A percentile compares a stretch with the other conserved stretches of the same genome.
These are phyloP conservation scores for Cutaneotrichosporon dermatis DNA, from an alignment of 1,284 basidiomycete species.

Conservation along the genomic window DNA sequence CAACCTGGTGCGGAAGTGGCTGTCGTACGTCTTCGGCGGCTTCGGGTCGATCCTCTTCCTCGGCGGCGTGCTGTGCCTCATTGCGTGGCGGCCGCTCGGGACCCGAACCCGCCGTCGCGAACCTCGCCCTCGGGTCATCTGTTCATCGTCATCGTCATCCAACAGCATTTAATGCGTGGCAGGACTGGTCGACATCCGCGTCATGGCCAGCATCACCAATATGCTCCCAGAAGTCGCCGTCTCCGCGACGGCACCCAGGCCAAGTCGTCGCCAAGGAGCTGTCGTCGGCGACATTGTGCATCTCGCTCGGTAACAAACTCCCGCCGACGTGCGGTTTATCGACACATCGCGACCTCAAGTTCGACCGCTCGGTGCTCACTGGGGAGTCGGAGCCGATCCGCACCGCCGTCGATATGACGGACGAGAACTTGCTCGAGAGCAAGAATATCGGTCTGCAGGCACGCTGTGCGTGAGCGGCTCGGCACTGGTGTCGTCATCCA, in stretches of 20 bases:
- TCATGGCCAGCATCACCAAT: constrained; percentile 51
- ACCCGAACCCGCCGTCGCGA: constrained; percentile 50
- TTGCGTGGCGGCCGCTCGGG: constrained; percentile 53
- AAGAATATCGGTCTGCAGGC: constrained; percentile 63
- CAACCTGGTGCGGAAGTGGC: constrained; percentile 47
- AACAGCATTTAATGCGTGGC: constrained; percentile 46
- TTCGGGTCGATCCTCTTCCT: constrained; percentile 59
- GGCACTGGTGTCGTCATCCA: constrained; percentile 56
- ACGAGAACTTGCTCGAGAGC: constrained; percentile 60
- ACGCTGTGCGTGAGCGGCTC: constrained; percentile 60
- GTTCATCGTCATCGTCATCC: constrained; percentile 51
- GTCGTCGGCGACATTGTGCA: constrained; percentile 48
- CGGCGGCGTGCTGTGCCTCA: constrained; percentile 52
- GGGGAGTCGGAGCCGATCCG: constrained; percentile 59
- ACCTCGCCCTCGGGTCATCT: constrained; percentile 53
- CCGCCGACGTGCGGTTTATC: constrained; percentile 56
- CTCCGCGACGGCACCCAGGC: constrained; percentile 44
- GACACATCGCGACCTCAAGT: constrained; percentile 54
- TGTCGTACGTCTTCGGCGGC: constrained; percentile 53
- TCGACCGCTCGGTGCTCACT: constrained; percentile 63
- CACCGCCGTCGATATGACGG: constrained; percentile 54
- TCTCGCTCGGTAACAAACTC: constrained; percentile 50
- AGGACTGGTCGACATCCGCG: constrained; percentile 49
- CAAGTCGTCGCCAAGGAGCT: constrained; percentile 37
- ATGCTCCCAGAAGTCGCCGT: constrained; percentile 51